Base-by-base conservation (phyloP, 305 asterid genomes). In the Solanum chacoense region DNA sequence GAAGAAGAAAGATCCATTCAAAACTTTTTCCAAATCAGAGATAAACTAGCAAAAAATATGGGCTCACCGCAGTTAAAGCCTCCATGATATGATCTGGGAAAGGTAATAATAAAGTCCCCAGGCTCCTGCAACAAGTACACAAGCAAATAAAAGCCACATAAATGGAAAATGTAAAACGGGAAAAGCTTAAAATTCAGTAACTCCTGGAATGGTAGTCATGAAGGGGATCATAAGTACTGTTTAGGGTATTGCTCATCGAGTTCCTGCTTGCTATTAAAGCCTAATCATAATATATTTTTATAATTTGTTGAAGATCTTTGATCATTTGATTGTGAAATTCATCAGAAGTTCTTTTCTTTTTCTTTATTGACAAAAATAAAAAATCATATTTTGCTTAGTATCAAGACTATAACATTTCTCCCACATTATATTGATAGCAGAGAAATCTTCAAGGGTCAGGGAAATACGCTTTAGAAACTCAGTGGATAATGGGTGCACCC, bases 51-150 rank as follows among this genome's bases (percentile, higher is more conserved):
- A 92, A 87, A 72, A 45, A 77, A 34, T 32, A 78, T 72, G 89
- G 85, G 88, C 95, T 93, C 90, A 97, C 99, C 99, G 40, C 95
- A 92, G 96, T 97, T 97, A 94, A 97, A 97, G 90, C 99, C 99
- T 91, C 98, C 98, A 87, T 97, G 99, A 92, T 97, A 97, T 77
- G 99, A 97, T 89, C 98, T 93, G 88, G 99, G 99, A 88, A 97
- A 97, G 83, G 99, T 97, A 91, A 97, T 94, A 67, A 95, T 98
- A 80, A 97, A 97, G 92, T 97, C 95, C 89, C 99, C 99, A 85
- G 98, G 99, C 94, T 97, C 99, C 99, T 97, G 95, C 79, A 90
- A 91, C 85, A 89, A 80, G 45, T 32, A 91, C 40, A 85, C 69
- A 24, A 83, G 73, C 87, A 50, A 55, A 55, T n/a, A 84, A 20